Evolutionary conservation across 768 basidiomycete species (phyloP).

Genomic region (Leccinum sublutescens): DNA sequence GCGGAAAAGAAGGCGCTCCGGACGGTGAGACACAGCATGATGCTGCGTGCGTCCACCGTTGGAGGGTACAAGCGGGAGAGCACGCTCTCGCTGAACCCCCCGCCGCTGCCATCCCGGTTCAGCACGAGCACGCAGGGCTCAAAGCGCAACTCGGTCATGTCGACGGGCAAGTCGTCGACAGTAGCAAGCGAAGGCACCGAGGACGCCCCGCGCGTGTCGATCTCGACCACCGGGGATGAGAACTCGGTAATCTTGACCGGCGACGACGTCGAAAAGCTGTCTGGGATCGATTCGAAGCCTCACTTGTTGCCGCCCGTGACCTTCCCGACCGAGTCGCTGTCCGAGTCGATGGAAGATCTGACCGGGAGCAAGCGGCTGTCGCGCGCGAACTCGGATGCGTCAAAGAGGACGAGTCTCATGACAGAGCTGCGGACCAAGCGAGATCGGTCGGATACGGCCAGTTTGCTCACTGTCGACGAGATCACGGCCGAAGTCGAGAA

Average conservation of each 20-base stretch:
- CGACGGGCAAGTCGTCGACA: slow-evolving; percentile 35
- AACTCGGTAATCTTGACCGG: slow-evolving; percentile 59
- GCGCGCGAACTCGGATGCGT: slow-evolving; percentile 44
- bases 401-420: slow-evolving; percentile 75
- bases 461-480: slow-evolving; percentile 93
- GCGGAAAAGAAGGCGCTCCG: slow-evolving; percentile 91
- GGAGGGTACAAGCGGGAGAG: slow-evolving; percentile 44
- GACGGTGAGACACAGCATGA: slow-evolving; percentile 87
- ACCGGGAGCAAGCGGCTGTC: slow-evolving; percentile 41
- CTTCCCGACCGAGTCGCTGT: slow-evolving; percentile 74
- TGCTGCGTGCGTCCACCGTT: slow-evolving; percentile 52
- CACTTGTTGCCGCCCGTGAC: slow-evolving; percentile 76
- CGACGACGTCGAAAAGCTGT: slow-evolving; percentile 41
- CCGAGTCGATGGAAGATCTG: slow-evolving; percentile 70
- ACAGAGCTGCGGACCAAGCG: slow-evolving; percentile 79
- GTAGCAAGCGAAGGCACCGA: slow-evolving; percentile 33
- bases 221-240: slow-evolving; percentile 74
- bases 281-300: slow-evolving; percentile 36
- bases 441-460: slow-evolving; percentile 85
- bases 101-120: slow-evolving; percentile 38
- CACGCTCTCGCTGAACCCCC: slow-evolving; percentile 42
- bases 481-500: slow-evolving; percentile 93
- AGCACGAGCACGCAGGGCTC: slow-evolving; percentile 36
- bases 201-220: slow-evolving; percentile 67
- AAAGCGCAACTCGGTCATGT: slow-evolving; percentile 40